A percentile compares a stretch with the other conserved stretches of the same genome.
Conservation (phyloP, 495 filamentous ascomycete species). For the Tetracladium setigerum region DNA sequence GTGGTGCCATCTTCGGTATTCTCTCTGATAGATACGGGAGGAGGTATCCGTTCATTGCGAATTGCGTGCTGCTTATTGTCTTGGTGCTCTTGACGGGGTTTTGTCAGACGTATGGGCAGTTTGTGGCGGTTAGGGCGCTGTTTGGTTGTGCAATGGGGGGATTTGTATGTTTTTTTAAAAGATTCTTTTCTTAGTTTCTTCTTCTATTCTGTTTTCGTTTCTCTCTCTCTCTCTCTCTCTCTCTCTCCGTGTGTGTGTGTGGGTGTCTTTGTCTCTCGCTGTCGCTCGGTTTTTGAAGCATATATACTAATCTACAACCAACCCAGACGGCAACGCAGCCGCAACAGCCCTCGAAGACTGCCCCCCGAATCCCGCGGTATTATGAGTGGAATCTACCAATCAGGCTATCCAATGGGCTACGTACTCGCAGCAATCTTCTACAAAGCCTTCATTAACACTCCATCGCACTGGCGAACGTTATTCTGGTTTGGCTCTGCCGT, state of each 20-base stretch:
- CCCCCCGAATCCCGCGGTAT: slow-evolving; percentile 36
- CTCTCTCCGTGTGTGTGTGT: too few species aligned
- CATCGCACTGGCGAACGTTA: slow-evolving; percentile 25
- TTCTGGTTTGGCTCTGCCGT: slow-evolving; percentile 29
- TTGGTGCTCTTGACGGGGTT: slow-evolving; percentile 71
- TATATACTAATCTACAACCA: not conserved
- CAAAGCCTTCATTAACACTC: slow-evolving; percentile 22
- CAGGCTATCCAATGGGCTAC: slow-evolving; percentile 72
- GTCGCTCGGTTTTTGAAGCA: too few species aligned
- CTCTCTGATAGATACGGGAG: slow-evolving; percentile 67
- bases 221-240: too few species aligned
- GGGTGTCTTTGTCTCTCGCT: too few species aligned
- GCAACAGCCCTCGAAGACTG: slow-evolving; percentile 75
- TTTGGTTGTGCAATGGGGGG: slow-evolving; percentile 83
- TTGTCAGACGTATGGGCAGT: slow-evolving; percentile 54
- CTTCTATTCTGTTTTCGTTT: too few species aligned
- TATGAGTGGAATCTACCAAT: slow-evolving; percentile 70
- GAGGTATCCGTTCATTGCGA: slow-evolving; percentile 73
- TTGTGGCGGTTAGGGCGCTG: slow-evolving; percentile 61
- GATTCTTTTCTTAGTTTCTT: not conserved
- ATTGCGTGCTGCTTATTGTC: slow-evolving; percentile 53
- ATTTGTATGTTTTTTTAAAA: slow-evolving; percentile 43
- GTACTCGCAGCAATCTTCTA: slow-evolving; percentile 59
- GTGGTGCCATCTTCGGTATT: slow-evolving; percentile 62
- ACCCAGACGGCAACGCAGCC: slow-evolving; percentile 53